These are phyloP conservation scores for Aureobasidium sp. DNA, from an alignment of 2,329 filamentous ascomycete genomes.

Conservation along the genomic window DNA sequence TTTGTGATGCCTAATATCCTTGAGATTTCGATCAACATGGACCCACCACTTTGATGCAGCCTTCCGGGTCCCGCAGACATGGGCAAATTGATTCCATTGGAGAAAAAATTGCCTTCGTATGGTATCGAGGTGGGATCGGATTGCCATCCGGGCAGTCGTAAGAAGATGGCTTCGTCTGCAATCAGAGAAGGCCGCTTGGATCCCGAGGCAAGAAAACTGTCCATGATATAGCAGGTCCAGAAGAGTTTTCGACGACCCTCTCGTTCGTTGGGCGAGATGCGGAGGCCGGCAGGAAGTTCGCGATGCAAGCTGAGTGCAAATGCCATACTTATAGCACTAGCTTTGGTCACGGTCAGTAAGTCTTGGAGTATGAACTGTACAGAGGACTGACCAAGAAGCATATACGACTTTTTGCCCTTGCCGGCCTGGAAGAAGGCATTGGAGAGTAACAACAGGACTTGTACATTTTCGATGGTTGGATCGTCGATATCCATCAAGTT, in stretches of 20 bases:
- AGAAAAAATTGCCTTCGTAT: constrained; percentile 73
- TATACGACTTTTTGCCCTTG: constrained; percentile 77
- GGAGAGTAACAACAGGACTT: constrained; percentile 67
- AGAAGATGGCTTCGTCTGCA: constrained; percentile 65
- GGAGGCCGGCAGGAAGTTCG: constrained; percentile 59
- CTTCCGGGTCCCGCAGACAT: constrained; percentile 45
- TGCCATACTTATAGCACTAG: constrained; percentile 72
- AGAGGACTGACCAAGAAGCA: constrained; percentile 61
- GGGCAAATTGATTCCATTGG: constrained; percentile 65
- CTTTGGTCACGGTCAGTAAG: constrained; percentile 38
- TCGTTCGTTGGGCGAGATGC: constrained; percentile 60
- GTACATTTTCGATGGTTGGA: constrained; percentile 69
- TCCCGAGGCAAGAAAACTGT: constrained; percentile 74
- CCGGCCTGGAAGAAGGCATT: constrained; percentile 71
- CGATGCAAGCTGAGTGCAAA: constrained; percentile 75
- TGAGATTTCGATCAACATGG: constrained; percentile 77
- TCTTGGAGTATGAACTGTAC: constrained; percentile 16
- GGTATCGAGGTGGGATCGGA: constrained; percentile 54
- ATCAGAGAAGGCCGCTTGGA: constrained; percentile 77
- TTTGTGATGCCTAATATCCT: constrained; percentile 78
- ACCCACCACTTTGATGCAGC: constrained; percentile 66
- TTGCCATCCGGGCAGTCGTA: constrained; percentile 70
- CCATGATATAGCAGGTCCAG: constrained; percentile 82
- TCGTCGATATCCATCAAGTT: constrained; percentile 70
- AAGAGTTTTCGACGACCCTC: constrained; percentile 76